Percentiles rank a stretch among this genome's conserved stretches.
phyloP scores from a whole-genome alignment of 78 protist species.

The Dictyostelium intermedium region DNA sequence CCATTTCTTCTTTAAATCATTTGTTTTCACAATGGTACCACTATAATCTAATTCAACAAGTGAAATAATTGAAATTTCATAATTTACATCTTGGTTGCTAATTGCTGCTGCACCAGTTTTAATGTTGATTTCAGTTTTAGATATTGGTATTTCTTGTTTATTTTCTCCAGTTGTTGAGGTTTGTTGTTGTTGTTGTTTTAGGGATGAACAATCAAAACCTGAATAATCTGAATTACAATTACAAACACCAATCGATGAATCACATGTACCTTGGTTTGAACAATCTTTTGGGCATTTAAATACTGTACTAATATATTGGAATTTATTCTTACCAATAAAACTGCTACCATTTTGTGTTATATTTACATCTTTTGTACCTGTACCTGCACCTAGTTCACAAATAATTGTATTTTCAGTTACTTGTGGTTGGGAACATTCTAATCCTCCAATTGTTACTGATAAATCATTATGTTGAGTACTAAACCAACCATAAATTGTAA shows the following conservation, averaged over 20 bases:
- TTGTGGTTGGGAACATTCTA: background rate
- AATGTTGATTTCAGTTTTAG: background rate
- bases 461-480: background rate
- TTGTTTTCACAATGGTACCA: background rate
- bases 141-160: background rate
- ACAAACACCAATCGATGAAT: background rate
- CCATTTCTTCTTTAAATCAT: background rate
- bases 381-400: background rate
- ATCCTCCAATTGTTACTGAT: background rate
- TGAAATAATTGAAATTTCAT: background rate
- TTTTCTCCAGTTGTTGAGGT: background rate
- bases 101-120: background rate
- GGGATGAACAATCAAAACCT: background rate
- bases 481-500: constrained; percentile 1
- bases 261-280: background rate
- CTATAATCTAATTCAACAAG: background rate
- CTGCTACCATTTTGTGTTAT: background rate
- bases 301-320: background rate
- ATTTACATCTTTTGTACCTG: background rate
- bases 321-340: background rate
- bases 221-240: background rate
- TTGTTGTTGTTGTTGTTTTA: background rate
- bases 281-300: background rate
- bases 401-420: background rate
- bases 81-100: background rate